Base-by-base conservation (phyloP, 306 rosid genomes). In the Castanea crenata region DNA sequence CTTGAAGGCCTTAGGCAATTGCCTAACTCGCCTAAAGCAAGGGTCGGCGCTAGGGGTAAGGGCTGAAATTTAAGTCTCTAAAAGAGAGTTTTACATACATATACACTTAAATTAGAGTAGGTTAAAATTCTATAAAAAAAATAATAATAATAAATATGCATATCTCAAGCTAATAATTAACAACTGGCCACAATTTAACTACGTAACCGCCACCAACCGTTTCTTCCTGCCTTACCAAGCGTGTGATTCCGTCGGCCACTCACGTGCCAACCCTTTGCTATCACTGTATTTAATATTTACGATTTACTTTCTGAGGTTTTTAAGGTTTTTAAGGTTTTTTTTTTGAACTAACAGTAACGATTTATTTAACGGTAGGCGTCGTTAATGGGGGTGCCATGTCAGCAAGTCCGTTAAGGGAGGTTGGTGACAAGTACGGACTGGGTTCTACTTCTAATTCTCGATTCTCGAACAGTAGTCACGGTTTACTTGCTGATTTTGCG, bases 401-500 rank as follows among this genome's bases (percentile, higher is more conserved):
- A 23, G 72, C 59, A 35, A 4, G 9, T 1, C 71, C 72, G 84
- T 67, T 32, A 55, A 44, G 79, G 27, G 71, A 56, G 15, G 62
- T 41, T 74, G 72, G 79, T 11, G 80, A 15, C 76, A 80, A 80
- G 87, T 82, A 86, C 90, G 81, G 88, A 79, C 27, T 3, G 46
- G 46, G 11, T 41, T 41, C 44, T 41, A 8, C 46, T 41, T 8
- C 46, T 38, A 10, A 3, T 41, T 2, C 46, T 41, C 12, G 46
- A 41, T 8, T 41, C 11, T 41, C 12, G 65, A 69, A 75, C 75
- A 79, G 31, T 79, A 55, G 54, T 80, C 87, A 86, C 83, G 74
- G 86, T 72, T 86, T 75, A 41, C 71, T 78, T 73, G 92, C 92
- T 84, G 88, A 89, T 77, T 86, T 89, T 84, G 73, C 88, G 92